These are phyloP conservation scores for Meripilus lineatus DNA, from an alignment of 1,284 basidiomycete genomes.

Conservation along the genomic window DNA sequence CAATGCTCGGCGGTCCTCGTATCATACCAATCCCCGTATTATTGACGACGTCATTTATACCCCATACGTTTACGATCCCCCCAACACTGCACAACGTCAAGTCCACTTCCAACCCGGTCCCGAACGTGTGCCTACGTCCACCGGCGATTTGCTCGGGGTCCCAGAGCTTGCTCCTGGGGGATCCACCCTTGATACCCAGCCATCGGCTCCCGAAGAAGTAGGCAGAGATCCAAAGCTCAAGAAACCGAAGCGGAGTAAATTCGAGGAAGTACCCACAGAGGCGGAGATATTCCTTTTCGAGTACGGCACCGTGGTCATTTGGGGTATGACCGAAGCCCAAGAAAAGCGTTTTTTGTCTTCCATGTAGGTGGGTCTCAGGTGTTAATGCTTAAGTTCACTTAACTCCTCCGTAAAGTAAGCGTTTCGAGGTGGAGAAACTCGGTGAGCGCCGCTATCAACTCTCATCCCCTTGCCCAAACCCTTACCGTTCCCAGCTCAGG, in stretches of 20 bases:
- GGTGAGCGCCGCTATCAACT: constrained; percentile 35
- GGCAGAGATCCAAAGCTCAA: too few relatives aligned
- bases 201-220: too few relatives aligned
- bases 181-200: constrained; percentile 11
- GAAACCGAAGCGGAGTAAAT: constrained; percentile 55
- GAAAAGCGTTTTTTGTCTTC: constrained; percentile 87
- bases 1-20: constrained; percentile 73
- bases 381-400: too few relatives aligned
- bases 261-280: constrained; percentile 60
- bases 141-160: constrained; percentile 69
- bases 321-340: constrained; percentile 94
- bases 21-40: constrained; percentile 78
- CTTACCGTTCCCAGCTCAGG: constrained; percentile 45
- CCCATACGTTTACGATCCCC: constrained; percentile 69
- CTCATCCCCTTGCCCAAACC: too few relatives aligned
- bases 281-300: constrained; percentile 93
- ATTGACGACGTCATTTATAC: constrained; percentile 84
- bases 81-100: constrained; percentile 21
- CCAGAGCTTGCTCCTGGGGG: constrained; percentile 50
- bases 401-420: constrained; percentile 58
- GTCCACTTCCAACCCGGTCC: constrained; percentile 26
- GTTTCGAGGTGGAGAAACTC: constrained; percentile 89
- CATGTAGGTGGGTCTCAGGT: constrained; percentile 53
- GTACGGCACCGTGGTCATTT: constrained; percentile 92
- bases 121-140: constrained; percentile 22